Percentiles rank a stretch among this genome's conserved stretches.
These are phyloP conservation scores for Sporothrix curviconia DNA, from an alignment of 2,329 filamentous ascomycete species.

Conservation along the genomic window DNA sequence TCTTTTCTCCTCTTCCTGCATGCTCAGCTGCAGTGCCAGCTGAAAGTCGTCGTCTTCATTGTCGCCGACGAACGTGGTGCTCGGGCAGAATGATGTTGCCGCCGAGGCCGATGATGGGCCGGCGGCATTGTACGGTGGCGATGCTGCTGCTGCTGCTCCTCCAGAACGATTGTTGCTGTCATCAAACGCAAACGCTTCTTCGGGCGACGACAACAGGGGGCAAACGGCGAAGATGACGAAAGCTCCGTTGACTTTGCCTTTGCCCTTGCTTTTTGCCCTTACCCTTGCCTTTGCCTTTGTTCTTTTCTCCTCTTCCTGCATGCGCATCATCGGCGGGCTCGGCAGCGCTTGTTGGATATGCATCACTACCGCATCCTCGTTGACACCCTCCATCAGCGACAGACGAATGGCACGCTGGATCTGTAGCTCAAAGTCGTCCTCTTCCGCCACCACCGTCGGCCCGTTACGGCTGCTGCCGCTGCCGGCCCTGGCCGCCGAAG, in stretches of 20 bases:
- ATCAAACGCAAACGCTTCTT: not conserved
- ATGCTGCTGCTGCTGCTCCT: too few relatives aligned
- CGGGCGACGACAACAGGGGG: slow-evolving; percentile 21
- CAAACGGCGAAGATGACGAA: slow-evolving; percentile 19
- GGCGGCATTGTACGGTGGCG: too few relatives aligned
- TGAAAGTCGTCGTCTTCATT: slow-evolving; percentile 50
- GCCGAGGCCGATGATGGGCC: too few relatives aligned
- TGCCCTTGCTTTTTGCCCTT: not conserved
- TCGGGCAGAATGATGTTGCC: not conserved
- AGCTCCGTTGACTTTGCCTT: not conserved
- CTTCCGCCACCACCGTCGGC: slow-evolving; percentile 29
- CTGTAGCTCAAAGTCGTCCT: slow-evolving; percentile 51
- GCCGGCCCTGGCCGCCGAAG: not conserved
- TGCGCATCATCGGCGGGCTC: not conserved
- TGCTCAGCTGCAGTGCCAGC: slow-evolving; percentile 53
- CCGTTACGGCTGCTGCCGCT: not conserved
- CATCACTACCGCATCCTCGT: slow-evolving; percentile 37
- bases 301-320: not conserved
- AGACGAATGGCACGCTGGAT: slow-evolving; percentile 58
- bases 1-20: slow-evolving; percentile 44
- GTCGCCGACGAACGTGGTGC: slow-evolving; percentile 20
- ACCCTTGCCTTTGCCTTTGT: slow-evolving; percentile 24
- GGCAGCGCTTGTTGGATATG: too few relatives aligned
- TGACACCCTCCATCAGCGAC: slow-evolving; percentile 51
- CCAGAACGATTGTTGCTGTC: too few relatives aligned